These are phyloP conservation scores for Linum usitatissimum DNA, from an alignment of 345 rosid genomes.

Conservation along the genomic window DNA sequence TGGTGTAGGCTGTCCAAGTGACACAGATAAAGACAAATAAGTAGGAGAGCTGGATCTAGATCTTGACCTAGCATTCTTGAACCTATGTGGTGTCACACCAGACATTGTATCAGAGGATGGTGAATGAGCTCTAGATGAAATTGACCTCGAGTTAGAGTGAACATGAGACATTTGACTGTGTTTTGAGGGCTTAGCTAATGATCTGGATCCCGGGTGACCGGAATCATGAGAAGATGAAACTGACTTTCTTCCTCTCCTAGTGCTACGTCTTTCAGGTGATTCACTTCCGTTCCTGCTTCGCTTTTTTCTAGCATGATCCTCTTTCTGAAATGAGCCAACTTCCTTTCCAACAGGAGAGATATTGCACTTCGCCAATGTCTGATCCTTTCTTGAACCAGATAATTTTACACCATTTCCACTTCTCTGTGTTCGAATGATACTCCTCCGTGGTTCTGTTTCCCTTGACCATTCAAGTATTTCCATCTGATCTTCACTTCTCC, in stretches of 20 bases:
- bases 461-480: conserved; percentile 18
- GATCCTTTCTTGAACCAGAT: conserved; percentile 17
- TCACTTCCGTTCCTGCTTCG: conserved; percentile 15
- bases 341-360: conserved; percentile 13
- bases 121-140: conserved; percentile 17
- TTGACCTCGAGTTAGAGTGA: conserved; percentile 19
- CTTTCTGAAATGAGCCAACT: conserved; percentile 12
- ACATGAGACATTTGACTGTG: conserved; percentile 12
- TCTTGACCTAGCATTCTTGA: conserved; percentile 13
- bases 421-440: conserved; percentile 8
- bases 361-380: conserved; percentile 6
- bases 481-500: conserved; percentile 14
- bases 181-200: conserved; percentile 18
- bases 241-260: conserved; percentile 22
- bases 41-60: conserved; percentile 18
- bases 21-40: conserved; percentile 20
- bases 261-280: conserved; percentile 14
- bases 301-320: conserved; percentile 19
- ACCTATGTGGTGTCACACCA: conserved; percentile 16
- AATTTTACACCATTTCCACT: conserved; percentile 12
- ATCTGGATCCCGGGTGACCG: conserved; percentile 17
- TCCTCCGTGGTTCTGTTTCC: conserved; percentile 16
- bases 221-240: conserved; percentile 19
- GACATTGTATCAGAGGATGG: conserved; percentile 21
- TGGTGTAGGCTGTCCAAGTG: conserved; percentile 16